A percentile compares a stretch with the other conserved stretches of the same genome.
These are phyloP conservation scores for Boletus vermiculosoides DNA, from an alignment of 768 basidiomycete species.

Conservation along the genomic window DNA sequence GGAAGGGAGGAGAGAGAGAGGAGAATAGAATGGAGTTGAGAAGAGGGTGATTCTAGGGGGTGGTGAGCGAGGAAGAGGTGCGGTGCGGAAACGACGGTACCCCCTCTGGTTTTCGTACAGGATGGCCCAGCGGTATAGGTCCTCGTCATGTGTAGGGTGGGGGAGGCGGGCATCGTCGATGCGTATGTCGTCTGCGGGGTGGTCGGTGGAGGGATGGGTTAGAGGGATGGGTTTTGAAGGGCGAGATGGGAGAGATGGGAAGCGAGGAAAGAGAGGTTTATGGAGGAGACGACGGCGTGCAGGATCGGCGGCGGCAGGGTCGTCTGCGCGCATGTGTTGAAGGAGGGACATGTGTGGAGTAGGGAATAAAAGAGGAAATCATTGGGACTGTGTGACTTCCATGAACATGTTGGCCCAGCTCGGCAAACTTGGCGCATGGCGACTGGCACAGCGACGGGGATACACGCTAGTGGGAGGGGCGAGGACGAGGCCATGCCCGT, in stretches of 20 bases:
- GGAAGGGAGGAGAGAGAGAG: slow-evolving; percentile 61
- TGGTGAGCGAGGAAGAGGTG: slow-evolving; percentile 5
- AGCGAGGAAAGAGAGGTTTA: slow-evolving; percentile 34
- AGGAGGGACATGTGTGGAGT: slow-evolving; percentile 31
- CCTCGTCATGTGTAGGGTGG: slow-evolving; percentile 35
- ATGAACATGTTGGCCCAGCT: slow-evolving; percentile 18
- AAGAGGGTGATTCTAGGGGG: slow-evolving; percentile 59
- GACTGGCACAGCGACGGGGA: slow-evolving; percentile 18
- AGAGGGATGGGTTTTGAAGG: neutral
- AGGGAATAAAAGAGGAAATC: slow-evolving; percentile 2
- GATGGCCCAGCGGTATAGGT: slow-evolving; percentile 73
- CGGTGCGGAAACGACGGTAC: slow-evolving; percentile 37
- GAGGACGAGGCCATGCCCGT: slow-evolving; percentile 47
- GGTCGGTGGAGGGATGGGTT: neutral
- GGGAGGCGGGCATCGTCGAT: slow-evolving; percentile 29
- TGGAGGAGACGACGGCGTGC: slow-evolving; percentile 47
- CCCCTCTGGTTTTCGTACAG: slow-evolving; percentile 85
- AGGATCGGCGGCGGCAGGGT: slow-evolving; percentile 41
- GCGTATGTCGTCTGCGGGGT: slow-evolving; percentile 26
- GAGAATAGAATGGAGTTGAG: slow-evolving; percentile 71
- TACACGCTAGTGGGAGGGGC: slow-evolving; percentile 4
- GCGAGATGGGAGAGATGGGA: slow-evolving; percentile 36
- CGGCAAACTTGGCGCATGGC: slow-evolving; percentile 8
- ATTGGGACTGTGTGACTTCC: neutral
- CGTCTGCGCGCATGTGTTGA: slow-evolving; percentile 40